A percentile compares a stretch with the other conserved stretches of the same genome.
phyloP scores from a whole-genome alignment of 2,329 filamentous ascomycete species.

The Aspergillus spinulosporus region DNA sequence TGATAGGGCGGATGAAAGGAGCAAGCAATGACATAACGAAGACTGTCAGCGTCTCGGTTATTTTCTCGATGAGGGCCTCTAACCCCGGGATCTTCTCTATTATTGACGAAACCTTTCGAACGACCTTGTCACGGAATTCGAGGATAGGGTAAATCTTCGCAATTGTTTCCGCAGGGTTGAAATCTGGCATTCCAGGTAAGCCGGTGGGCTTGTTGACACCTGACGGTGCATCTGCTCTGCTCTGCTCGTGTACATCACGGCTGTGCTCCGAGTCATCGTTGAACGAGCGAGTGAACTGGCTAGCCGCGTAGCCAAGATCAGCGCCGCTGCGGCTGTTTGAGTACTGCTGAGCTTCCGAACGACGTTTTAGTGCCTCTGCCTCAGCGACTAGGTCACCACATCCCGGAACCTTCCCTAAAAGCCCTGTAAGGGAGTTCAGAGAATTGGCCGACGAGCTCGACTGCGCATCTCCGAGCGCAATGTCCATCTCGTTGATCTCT shows the following conservation, averaged over 20 bases:
- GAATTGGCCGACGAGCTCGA: constrained; percentile 46
- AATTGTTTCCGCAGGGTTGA: constrained; percentile 76
- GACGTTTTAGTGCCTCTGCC: constrained; percentile 62
- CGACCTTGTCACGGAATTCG: constrained; percentile 89
- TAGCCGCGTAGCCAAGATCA: constrained; percentile 29
- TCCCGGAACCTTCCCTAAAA: constrained; percentile 75
- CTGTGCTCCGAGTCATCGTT: constrained; percentile 14
- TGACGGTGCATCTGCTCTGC: constrained; percentile 28
- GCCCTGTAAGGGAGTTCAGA: constrained; percentile 65
- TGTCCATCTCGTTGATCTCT: constrained; percentile 77
- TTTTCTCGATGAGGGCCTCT: constrained; percentile 85
- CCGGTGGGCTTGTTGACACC: constrained; percentile 27
- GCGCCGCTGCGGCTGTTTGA: constrained; percentile 50
- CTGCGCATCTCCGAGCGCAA: constrained; percentile 70
- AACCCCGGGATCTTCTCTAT: constrained; percentile 92
- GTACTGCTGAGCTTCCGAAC: constrained; percentile 64
- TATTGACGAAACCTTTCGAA: constrained; percentile 78
- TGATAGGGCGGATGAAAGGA: constrained; percentile 89
- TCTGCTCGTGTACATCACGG: constrained; percentile 13
- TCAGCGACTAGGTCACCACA: constrained; percentile 67
- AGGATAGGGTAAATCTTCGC: constrained; percentile 92
- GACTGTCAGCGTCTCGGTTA: constrained; percentile 86
- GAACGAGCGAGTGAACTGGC: constrained; percentile 21
- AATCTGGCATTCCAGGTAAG: constrained; percentile 72
- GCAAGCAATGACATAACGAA: constrained; percentile 90